A percentile compares a stretch with the other conserved stretches of the same genome.
These are phyloP conservation scores for Xerocomellus intermedius DNA, from an alignment of 768 basidiomycete species.

Conservation along the genomic window DNA sequence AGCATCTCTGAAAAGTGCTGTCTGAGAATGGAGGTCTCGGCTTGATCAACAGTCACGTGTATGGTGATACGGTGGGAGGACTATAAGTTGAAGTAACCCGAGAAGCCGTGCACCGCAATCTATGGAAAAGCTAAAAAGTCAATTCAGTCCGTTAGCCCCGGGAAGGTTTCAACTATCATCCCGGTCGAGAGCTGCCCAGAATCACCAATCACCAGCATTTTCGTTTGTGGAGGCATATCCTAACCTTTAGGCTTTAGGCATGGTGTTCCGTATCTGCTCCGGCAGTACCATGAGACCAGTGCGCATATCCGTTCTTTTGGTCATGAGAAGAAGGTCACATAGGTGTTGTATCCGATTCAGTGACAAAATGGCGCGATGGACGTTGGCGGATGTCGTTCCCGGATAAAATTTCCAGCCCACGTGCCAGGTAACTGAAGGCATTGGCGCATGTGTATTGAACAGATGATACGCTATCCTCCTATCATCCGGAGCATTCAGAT, in stretches of 20 bases:
- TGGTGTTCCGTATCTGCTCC: neutral
- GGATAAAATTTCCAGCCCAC: neutral
- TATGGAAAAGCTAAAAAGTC: too few species aligned
- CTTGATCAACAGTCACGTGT: too few species aligned
- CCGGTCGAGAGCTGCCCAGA: slow-evolving; percentile 24
- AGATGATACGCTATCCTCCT: slow-evolving; percentile 20
- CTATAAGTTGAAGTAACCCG: too few species aligned
- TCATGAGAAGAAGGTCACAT: neutral
- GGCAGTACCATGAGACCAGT: neutral
- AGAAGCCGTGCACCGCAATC: too few species aligned
- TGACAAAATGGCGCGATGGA: neutral
- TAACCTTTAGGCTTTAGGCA: too few species aligned
- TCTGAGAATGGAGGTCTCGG: too few species aligned
- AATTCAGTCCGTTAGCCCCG: too few species aligned
- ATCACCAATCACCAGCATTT: too few species aligned
- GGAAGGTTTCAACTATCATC: slow-evolving; percentile 1
- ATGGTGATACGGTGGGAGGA: too few species aligned
- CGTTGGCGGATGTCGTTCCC: neutral
- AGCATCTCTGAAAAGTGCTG: too few species aligned
- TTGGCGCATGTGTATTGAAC: slow-evolving; percentile 16
- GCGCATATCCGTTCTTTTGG: neutral
- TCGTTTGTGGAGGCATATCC: neutral
- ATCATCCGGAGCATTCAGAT: slow-evolving; percentile 2
- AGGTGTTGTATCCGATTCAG: neutral
- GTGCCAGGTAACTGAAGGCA: neutral